phyloP scores from a whole-genome alignment of 345 rosid species.

The Jatropha curcas region DNA sequence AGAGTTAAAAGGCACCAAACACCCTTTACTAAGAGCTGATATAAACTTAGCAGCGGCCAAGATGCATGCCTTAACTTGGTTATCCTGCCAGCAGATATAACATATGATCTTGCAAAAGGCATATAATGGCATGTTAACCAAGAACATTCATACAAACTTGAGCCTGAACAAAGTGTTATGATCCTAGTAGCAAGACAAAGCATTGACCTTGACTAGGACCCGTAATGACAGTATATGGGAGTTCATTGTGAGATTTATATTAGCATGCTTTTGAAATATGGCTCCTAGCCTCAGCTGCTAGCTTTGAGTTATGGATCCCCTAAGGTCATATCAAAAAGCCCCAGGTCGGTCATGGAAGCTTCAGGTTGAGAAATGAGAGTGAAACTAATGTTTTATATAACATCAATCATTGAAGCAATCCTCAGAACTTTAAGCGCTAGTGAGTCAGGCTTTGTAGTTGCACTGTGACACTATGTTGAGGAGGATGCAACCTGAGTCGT shows the following conservation, averaged over 20 bases:
- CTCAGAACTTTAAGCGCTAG: neutral
- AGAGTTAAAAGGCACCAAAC: slow-evolving; percentile 1
- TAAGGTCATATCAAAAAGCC: too few relatives aligned
- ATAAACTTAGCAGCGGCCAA: slow-evolving; percentile 8
- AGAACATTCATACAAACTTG: neutral
- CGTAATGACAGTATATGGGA: too few relatives aligned
- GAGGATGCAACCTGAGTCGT: slow-evolving; percentile 14
- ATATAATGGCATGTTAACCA: slow-evolving; percentile 8
- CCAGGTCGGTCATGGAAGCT: slow-evolving; percentile 15
- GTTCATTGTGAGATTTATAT: too few relatives aligned
- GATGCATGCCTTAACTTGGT: slow-evolving; percentile 14
- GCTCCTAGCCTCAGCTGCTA: too few relatives aligned
- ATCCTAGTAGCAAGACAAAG: too few relatives aligned
- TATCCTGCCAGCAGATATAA: slow-evolving; percentile 7
- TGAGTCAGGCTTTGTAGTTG: slow-evolving; percentile 7
- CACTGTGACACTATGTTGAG: slow-evolving; percentile 14
- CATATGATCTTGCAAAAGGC: slow-evolving; percentile 16
- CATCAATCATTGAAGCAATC: slow-evolving; percentile 1
- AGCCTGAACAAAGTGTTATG: too few relatives aligned
- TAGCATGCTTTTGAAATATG: too few relatives aligned
- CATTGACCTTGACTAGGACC: too few relatives aligned
- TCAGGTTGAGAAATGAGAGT: slow-evolving; percentile 12
- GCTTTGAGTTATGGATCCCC: too few relatives aligned
- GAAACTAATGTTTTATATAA: neutral
- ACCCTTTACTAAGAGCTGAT: neutral